Percentiles rank a stretch among this genome's conserved stretches.
These are phyloP conservation scores for Petunia hybrid DNA, from an alignment of 305 asterid species.

Conservation along the genomic window DNA sequence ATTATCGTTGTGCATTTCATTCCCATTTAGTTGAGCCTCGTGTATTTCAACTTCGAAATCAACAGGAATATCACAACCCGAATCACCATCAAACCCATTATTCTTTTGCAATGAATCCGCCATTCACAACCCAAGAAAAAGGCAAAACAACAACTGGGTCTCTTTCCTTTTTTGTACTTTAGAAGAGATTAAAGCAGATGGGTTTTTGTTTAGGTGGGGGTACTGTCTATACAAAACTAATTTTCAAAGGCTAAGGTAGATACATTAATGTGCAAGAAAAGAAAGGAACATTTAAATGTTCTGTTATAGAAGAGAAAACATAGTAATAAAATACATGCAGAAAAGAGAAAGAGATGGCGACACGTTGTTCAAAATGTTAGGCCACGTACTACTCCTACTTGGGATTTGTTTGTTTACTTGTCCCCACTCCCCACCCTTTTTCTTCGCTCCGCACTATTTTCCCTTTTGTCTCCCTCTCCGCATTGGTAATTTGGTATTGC, in stretches of 20 bases:
- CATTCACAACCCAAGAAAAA: slow-evolving; percentile 25
- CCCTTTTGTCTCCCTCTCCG: too few relatives aligned
- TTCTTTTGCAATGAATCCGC: slow-evolving; percentile 19
- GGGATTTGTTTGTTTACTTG: neutral
- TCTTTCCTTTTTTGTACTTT: neutral
- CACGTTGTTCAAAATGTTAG: slow-evolving; percentile 17
- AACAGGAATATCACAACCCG: slow-evolving; percentile 41
- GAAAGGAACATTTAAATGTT: neutral
- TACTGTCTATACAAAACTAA: too few relatives aligned
- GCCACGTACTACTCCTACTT: slow-evolving; percentile 1
- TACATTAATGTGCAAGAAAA: neutral
- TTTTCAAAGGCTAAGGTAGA: neutral
- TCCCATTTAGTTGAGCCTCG: slow-evolving; percentile 32
- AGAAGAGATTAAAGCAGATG: neutral
- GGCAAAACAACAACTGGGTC: neutral
- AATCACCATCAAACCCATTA: neutral
- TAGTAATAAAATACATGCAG: neutral
- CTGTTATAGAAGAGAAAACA: neutral
- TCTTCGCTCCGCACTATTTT: neutral
- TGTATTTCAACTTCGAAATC: slow-evolving; percentile 52
- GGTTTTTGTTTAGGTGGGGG: neutral
- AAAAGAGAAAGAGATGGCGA: neutral
- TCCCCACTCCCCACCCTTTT: neutral
- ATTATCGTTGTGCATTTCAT: slow-evolving; percentile 4
- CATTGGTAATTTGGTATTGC: too few relatives aligned